Percentiles rank a stretch among this genome's conserved stretches.
Conservation (phyloP, 2,329 filamentous ascomycete genomes). For the Colletotrichum lupini region DNA sequence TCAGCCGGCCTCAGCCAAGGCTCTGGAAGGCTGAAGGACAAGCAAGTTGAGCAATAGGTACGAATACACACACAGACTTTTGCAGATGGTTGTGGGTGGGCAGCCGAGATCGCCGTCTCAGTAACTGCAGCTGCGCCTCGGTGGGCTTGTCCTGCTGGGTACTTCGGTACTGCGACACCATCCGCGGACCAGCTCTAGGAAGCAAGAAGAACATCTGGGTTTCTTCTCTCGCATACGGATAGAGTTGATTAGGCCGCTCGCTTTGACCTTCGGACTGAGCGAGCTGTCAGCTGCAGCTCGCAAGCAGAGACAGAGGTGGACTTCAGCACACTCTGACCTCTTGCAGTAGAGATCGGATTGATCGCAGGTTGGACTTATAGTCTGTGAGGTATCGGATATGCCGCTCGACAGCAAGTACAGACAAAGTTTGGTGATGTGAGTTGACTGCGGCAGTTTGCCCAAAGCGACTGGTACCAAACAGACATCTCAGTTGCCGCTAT, state of each 20-base stretch:
- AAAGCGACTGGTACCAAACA: neutral
- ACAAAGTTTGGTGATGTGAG: neutral
- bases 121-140: slow-evolving; percentile 8
- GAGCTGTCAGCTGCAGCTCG: slow-evolving; percentile 4
- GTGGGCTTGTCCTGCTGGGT: neutral
- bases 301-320: neutral
- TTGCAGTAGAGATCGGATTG: neutral
- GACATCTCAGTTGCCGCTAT: neutral
- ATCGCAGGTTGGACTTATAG: neutral
- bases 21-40: neutral
- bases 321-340: neutral
- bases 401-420: neutral
- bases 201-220: neutral
- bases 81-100: neutral
- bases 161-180: neutral
- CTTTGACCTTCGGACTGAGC: slow-evolving; percentile 6
- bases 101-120: neutral
- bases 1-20: neutral
- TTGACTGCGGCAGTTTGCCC: neutral
- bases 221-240: neutral
- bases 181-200: no score
- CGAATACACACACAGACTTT: neutral
- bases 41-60: neutral
- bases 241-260: neutral
- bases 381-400: neutral